phyloP scores from a whole-genome alignment of 495 filamentous ascomycete genomes.

The Neurospora sp. region DNA sequence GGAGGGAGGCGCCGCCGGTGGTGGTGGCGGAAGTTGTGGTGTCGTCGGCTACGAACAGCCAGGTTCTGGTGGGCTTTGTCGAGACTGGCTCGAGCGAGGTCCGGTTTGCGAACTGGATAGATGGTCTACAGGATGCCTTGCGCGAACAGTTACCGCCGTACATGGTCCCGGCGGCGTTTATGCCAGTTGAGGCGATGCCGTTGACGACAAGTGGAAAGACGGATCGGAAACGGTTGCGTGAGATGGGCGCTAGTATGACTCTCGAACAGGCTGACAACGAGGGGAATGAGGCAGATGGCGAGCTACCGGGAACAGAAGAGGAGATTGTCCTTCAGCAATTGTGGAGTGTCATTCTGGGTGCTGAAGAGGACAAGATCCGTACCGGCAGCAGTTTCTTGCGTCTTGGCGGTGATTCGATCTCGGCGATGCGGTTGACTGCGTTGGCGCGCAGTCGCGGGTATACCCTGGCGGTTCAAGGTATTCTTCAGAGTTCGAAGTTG shows the following conservation, averaged over 20 bases:
- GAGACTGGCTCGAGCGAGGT: not conserved
- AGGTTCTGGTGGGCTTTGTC: not conserved
- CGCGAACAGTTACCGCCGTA: constrained; percentile 23
- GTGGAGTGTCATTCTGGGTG: constrained; percentile 37
- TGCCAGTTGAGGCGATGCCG: constrained; percentile 42
- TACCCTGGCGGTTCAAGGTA: constrained; percentile 23
- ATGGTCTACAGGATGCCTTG: not conserved
- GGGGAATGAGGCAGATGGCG: not conserved
- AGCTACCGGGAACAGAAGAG: constrained; percentile 10
- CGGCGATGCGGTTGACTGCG: constrained; percentile 38
- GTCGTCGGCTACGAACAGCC: constrained; percentile 7
- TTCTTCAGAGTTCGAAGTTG: constrained; percentile 28
- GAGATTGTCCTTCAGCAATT: constrained; percentile 31
- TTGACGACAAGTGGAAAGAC: constrained; percentile 43
- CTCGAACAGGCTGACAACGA: constrained; percentile 6
- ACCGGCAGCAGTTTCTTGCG: constrained; percentile 35
- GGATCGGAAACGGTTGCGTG: constrained; percentile 39
- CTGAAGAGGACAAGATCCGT: constrained; percentile 24
- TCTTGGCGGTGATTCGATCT: constrained; percentile 41
- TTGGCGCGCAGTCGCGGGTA: constrained; percentile 23
- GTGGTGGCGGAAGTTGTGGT: constrained; percentile 23
- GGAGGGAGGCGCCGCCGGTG: constrained; percentile 4
- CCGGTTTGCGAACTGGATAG: not conserved
- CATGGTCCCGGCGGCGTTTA: constrained; percentile 50
- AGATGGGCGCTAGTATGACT: not conserved